phyloP scores from a whole-genome alignment of 768 basidiomycete species.

The Leccinum subgranulosum region DNA sequence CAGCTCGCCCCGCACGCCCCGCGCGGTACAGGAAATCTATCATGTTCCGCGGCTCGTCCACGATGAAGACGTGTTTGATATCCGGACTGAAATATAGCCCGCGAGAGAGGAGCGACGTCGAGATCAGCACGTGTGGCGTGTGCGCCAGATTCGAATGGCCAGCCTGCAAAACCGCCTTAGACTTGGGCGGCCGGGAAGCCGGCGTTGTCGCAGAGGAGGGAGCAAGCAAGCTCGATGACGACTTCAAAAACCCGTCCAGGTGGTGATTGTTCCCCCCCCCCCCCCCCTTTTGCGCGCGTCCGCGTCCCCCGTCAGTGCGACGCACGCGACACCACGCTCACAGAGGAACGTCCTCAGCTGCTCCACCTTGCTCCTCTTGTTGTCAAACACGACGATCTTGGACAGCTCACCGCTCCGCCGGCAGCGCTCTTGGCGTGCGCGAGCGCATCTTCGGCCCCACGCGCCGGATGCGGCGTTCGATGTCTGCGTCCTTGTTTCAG shows the following conservation, averaged over 20 bases:
- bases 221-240: neutral
- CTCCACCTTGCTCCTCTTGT: constrained; percentile 66
- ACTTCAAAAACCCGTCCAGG: constrained; percentile 66
- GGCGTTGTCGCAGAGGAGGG: neutral
- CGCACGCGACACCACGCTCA: constrained; percentile 57
- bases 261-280: constrained; percentile 76
- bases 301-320: constrained; percentile 63
- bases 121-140: constrained; percentile 70
- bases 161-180: constrained; percentile 4
- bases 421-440: constrained; percentile 24
- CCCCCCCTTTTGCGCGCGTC: constrained; percentile 51
- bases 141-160: constrained; percentile 26
- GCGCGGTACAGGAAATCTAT: constrained; percentile 92
- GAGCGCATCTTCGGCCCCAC: constrained; percentile 67
- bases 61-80: constrained; percentile 80
- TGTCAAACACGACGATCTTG: constrained; percentile 82
- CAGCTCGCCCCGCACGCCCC: constrained; percentile 77
- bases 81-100: constrained; percentile 83
- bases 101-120: constrained; percentile 87
- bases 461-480: constrained; percentile 69
- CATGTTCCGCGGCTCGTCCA: constrained; percentile 86
- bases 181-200: neutral
- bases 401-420: constrained; percentile 39
- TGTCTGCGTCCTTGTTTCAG: constrained; percentile 77
- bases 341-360: constrained; percentile 57